phyloP scores from a whole-genome alignment of 495 filamentous ascomycete genomes.

The Acidomyces sp. region DNA sequence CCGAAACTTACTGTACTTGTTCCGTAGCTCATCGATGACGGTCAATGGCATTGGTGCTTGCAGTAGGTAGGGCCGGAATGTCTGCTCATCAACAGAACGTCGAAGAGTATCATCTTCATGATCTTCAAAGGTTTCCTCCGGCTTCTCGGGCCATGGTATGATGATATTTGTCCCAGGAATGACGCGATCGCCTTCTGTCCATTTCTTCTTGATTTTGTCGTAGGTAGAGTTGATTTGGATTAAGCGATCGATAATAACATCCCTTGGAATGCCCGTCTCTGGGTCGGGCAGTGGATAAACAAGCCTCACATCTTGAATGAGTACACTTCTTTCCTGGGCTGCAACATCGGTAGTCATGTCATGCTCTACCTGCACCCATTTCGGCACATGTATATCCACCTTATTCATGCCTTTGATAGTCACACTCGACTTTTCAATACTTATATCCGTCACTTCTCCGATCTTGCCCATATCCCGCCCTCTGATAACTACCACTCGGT shows the following conservation, averaged over 20 bases:
- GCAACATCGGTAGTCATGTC: conserved; percentile 16
- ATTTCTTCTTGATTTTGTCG: conserved; percentile 34
- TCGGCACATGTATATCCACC: conserved; percentile 52
- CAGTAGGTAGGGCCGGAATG: conserved; percentile 62
- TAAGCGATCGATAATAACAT: conserved; percentile 65
- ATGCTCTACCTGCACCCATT: conserved; percentile 33
- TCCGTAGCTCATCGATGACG: conserved; percentile 78
- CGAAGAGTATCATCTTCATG: conserved; percentile 56
- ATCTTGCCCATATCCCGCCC: conserved; percentile 74
- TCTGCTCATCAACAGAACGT: conserved; percentile 58
- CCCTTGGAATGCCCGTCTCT: conserved; percentile 44
- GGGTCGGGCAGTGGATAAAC: conserved; percentile 60
- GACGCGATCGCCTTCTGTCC: conserved; percentile 34
- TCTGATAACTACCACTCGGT: conserved; percentile 65
- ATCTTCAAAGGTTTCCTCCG: conserved; percentile 38
- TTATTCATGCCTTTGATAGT: conserved; percentile 50
- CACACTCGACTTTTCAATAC: conserved; percentile 43
- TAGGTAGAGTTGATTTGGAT: conserved; percentile 24
- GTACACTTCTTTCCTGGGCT: conserved; percentile 38
- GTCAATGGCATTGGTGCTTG: conserved; percentile 61
- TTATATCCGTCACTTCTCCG: conserved; percentile 47
- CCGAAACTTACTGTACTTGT: conserved; percentile 72
- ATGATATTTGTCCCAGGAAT: conserved; percentile 46
- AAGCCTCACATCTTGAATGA: conserved; percentile 61
- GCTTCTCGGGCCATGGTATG: conserved; percentile 60